Base-by-base conservation (phyloP, 805 yeast species). In the Zygotorulaspora florentina region DNA sequence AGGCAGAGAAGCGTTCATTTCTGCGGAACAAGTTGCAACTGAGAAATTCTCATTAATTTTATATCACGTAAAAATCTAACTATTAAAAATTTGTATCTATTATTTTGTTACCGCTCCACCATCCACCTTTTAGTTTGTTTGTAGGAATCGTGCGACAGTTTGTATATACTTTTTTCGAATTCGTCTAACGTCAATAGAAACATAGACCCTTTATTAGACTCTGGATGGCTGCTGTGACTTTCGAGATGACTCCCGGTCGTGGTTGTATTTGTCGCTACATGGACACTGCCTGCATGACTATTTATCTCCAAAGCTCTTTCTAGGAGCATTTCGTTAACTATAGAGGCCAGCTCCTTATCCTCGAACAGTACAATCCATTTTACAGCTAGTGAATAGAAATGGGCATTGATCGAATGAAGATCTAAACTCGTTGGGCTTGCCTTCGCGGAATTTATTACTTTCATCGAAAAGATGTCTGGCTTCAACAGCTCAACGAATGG, bases 371-470 rank as follows among this genome's bases (percentile, higher is more conserved):
- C 61, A 8, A 85, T 76, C 97, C 98, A 91, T 56, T 82, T 80
- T 43, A 82, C 80, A 5, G 84, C 84, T 23, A 89, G 64, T 17
- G 75, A 69, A 55, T 85, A 87, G 64, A 78, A 93, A 55, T 85
- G 77, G 0, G 89, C 77, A 43, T 76, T 70, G 30, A 83, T 75
- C 2, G 80, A 64, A 51, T 85, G 84, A 23, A 87, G 60, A 57
- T 87, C 91, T n/a, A 88, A 70, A 15, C 76, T 68, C 1, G 63
- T 63, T 1, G 95, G 79, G 50, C 80, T 84, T 0, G 95, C 74
- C 59, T 85, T 87, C 39, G 90, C 81, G 29, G 96, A 95, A 58
- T 89, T 90, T 26, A 85, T 64, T 16, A 89, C 89, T 46, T 77
- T 79, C 8, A 69, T 60, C 17, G 77, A 71, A 45, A 89, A 75